Conservation (phyloP, 2,329 filamentous ascomycete species). For the Fusarium staphyleae region DNA sequence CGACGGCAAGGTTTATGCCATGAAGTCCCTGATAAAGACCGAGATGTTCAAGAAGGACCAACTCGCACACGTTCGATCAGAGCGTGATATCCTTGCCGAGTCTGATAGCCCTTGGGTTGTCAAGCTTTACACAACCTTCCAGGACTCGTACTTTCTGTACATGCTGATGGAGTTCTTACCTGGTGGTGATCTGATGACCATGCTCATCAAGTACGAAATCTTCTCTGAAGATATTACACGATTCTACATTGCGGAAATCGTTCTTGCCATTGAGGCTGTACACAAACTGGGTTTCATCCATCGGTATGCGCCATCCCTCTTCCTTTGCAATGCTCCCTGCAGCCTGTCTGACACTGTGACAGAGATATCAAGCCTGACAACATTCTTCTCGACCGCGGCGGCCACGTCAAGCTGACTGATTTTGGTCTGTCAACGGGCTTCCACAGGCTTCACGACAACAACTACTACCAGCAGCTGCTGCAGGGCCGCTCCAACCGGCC, state of each 20-base stretch:
- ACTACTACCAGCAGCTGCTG: conserved; percentile 96
- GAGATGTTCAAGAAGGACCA: conserved; percentile 99
- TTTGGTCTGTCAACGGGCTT: conserved; percentile 98
- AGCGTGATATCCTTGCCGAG: conserved; percentile 96
- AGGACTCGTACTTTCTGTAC: conserved; percentile 94
- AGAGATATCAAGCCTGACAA: conserved; percentile 99
- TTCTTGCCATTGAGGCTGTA: conserved; percentile 97
- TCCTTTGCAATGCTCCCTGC: neutral
- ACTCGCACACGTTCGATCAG: conserved; percentile 93
- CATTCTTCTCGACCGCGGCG: conserved; percentile 91
- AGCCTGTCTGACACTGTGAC: conserved; percentile 25
- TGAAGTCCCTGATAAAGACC: conserved; percentile 98
- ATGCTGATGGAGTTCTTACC: conserved; percentile 99
- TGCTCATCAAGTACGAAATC: conserved; percentile 99
- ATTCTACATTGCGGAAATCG: conserved; percentile 99
- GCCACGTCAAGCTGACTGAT: conserved; percentile 97
- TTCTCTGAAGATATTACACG: conserved; percentile 98
- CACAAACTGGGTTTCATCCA: conserved; percentile 98
- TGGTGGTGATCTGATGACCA: conserved; percentile 98
- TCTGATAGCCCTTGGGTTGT: conserved; percentile 99
- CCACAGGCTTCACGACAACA: conserved; percentile 96
- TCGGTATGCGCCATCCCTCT: conserved; percentile 68
- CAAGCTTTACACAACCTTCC: conserved; percentile 97
- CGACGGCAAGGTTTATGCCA: conserved; percentile 95
- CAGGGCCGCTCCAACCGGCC: conserved; percentile 77